Evolutionary conservation across 192 early-diverging fungal species (phyloP).

Genomic region (Backusella macrospora): DNA sequence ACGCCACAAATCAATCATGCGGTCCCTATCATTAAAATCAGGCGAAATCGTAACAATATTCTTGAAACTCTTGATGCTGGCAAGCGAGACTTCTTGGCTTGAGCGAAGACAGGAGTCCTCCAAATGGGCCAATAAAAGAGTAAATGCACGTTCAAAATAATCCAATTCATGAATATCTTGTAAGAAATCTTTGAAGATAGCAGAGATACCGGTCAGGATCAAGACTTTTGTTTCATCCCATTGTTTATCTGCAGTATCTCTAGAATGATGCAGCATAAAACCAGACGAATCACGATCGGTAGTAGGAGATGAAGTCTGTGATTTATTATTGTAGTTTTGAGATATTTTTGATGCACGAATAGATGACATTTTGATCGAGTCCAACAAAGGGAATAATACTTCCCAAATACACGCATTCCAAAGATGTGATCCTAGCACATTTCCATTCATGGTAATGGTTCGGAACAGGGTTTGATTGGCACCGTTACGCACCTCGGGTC

Average conservation of each 20-base stretch:
- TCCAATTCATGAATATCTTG: constrained; percentile 58
- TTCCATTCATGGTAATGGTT: constrained; percentile 89
- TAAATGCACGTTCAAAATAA: constrained; percentile 72
- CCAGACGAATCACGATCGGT: constrained; percentile 39
- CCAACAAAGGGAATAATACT: constrained; percentile 82
- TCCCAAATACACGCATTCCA: constrained; percentile 90
- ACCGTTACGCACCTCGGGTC: constrained; percentile 92
- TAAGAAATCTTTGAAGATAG: constrained; percentile 69
- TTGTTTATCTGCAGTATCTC: constrained; percentile 70
- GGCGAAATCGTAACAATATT: constrained; percentile 57
- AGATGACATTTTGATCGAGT: constrained; percentile 61
- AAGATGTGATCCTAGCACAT: constrained; percentile 63
- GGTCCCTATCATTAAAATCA: constrained; percentile 28
- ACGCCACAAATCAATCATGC: constrained; percentile 56
- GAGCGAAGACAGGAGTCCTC: constrained; percentile 66
- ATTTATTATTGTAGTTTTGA: constrained; percentile 23
- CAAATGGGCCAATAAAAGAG: constrained; percentile 70
- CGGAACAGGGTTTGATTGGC: constrained; percentile 95
- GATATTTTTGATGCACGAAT: constrained; percentile 41
- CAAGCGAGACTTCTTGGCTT: constrained; percentile 77
- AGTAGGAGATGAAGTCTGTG: constrained; percentile 39
- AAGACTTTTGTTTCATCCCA: constrained; percentile 91
- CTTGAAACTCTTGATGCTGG: constrained; percentile 71
- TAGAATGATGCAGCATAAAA: constrained; percentile 60
- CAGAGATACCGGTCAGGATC: constrained; percentile 70